Evolutionary conservation across 305 asterid species (phyloP), one percentile per base, ranked within the genome.

Genomic region (Fraxinus dipetala): DNA sequence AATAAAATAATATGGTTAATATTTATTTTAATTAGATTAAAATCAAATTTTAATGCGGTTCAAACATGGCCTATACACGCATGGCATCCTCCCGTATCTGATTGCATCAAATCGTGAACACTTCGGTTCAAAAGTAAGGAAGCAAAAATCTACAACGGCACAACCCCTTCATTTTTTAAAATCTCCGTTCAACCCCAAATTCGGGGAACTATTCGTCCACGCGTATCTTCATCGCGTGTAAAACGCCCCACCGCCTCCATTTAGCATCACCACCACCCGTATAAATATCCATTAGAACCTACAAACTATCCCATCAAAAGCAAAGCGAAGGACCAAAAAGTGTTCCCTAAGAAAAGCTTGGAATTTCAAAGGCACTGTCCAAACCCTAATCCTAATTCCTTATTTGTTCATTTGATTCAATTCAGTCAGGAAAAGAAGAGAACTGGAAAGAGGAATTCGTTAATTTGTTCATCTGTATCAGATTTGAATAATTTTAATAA

Each of bases 321-420:
- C 72, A 31, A 35, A 83, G 28, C n/a, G 10, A 76, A 14, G 35
- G 0, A 65, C 72, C 31, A 4, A 31, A 54, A 59, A 20, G 72
- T 43, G n/a, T 14, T 10, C 90, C 81, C 74, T 72, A 48, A 86
- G 79, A 54, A 82, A 91, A 84, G 90, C 80, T 84, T 87, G 78
- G 89, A 87, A 90, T 85, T 82, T 78, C 88, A 20, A 75, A 67
- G 65, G 32, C 83, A 75, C 51, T 69, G 75, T 80, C 22, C 69
- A 76, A 85, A 81, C 86, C 89, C 88, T 77, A 89, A 80, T 77
- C 83, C 84, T 78, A 36, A 45, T 18, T 82, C 43, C 56, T 54
- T 26, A 83, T 24, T 76, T 51, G 34, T 14, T 26, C 24, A n/a
- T 43, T 76, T 26, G 67, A 45, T 76, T 76, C 28, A 77, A 73